Evolutionary conservation across 1,284 basidiomycete species (phyloP), one percentile per base, ranked within the genome.

Genomic region (Boletus smithii): DNA sequence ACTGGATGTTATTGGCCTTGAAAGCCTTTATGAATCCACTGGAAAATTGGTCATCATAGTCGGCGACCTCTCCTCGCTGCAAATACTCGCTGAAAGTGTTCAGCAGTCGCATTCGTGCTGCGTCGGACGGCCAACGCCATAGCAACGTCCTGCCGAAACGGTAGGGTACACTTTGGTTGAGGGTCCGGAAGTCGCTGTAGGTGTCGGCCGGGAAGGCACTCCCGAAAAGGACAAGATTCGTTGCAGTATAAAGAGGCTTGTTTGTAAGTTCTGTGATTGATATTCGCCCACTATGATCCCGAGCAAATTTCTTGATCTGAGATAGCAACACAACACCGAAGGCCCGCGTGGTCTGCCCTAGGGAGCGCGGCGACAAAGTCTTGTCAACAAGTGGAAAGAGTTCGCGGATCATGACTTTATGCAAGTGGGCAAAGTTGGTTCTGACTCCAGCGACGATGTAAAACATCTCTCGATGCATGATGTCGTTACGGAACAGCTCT

Each of bases 331-430:
- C 31, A 5, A 45, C 42, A 16, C 59, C 56, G 24, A 63, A 51
- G 0, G 23, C 5, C 6, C 39, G 51, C 2, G 45, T 49, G 17
- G 53, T 51, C 23, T 54, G 32, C 20, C 39, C 52, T 4, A 65
- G 26, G 3, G 42, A 46, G 24, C 44, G 59, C 2, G 18, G 51
- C 0, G 60, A 65, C 29, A 62, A 44, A 3, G 17, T 16, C 35
- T 27, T 60, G 42, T 58, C 60, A 7, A 61, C 38, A 2, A 65
- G 46, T 0, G 60, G 58, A 13, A 50, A 61, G 24, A 65, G 48
- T 2, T 45, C 38, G 24, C 24, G 49, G 24, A 51, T 39, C 46
- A 58, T 53, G 36, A 61, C 49, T 10, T 34, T 23, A 22, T 62
- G 48, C 8, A 63, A 41, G 17, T 32, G 10, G 2, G 34, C 8